Evolutionary conservation across 768 basidiomycete species (phyloP), one percentile per base, ranked within the genome.

Genomic region (Boletus vermiculosoides): DNA sequence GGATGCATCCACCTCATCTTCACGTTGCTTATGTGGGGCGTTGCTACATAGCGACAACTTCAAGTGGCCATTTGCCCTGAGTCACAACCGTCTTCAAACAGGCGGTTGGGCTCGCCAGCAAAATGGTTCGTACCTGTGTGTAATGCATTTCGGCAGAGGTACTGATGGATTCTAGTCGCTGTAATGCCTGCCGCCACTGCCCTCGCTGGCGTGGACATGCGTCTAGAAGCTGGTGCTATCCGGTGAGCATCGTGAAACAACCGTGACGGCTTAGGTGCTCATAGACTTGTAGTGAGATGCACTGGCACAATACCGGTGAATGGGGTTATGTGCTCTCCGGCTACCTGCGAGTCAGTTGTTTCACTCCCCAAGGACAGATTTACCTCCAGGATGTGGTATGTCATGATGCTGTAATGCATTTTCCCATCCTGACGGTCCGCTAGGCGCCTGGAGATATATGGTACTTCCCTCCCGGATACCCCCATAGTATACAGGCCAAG

Each of bases 61-160:
- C 58, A 87, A 86, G 62, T 87, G 86, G 86, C 80, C 85, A 0
- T 83, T 86, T 64, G 74, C 79, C 47, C 66, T 84, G 22, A 85
- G 84, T 57, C 83, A 84, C 63, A 85, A 77, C 63, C 81, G 83
- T 34, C 61, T 87, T 8, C 78, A 80, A 51, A 74, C 76, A 5
- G 86, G 85, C n/a, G 86, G 86, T 2, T 87, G 85, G 84, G 81
- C 85, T 30, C 77, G 84, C 45, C 77, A 84, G 63, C 80, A 86
- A 66, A 87, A 83, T 58, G 57, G 85, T 81, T 50, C 20, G 77
- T 66, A 6, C 2, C 45, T 12, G 11, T 12, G 9, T n/a, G 18
- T 11, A 0, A 10, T 5, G 4, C 20, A 16, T 54, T 23, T 22
- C 7, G 18, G 18, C 2, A n/a, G 15, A 33, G 28, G 10, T 50